Evolutionary conservation across 2,329 filamentous ascomycete genomes (phyloP), one percentile per base, ranked within the genome.

Genomic region (Aureobasidium sp.): DNA sequence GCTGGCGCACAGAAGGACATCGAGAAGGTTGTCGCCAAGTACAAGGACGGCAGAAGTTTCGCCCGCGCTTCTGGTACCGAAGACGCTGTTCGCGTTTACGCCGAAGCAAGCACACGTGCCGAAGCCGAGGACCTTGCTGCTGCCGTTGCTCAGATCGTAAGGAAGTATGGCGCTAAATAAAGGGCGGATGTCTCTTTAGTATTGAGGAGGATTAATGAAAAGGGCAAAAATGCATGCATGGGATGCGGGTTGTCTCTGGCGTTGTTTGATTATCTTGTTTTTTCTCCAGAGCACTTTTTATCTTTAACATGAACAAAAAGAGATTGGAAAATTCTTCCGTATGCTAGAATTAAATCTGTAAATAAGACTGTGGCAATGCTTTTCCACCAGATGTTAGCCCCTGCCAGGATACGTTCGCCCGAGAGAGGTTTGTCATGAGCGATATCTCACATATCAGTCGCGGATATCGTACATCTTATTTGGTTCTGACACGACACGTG

Each of bases 1-100:
- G 77, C 82, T 9, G 90, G 91, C 55, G 83, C 89, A 32, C 94
- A 99, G 77, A 83, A 84, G 20, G 86, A 91, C 73, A 97, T 99
- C 68, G 92, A 97, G 75, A 84, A 86, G 65, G 82, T 89, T 64
- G 92, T 97, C 65, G 88, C 87, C 71, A 96, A 96, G 75, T 97
- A 96, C 77, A 90, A 89, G 71, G 89, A 89, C 69, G 94, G 90
- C 2, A 85, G 94, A 66, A 87, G 89, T 55, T 99, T 99, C 75
- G 94, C 92, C 8, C 87, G 94, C 69, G 92, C 94, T 41, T 94
- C 89, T 67, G 94, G 94, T 34, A 99, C 94, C 0, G 94, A 99
- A 76, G 95, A 99, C 74, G 93, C 92, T 2, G 92, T 96, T 69
- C 85, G 94, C 65, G 92, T 99, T 24, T 99, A 99, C 72, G 93